Conservation (phyloP, 169 alveolate species). For the Cryptosporidium sp. region DNA sequence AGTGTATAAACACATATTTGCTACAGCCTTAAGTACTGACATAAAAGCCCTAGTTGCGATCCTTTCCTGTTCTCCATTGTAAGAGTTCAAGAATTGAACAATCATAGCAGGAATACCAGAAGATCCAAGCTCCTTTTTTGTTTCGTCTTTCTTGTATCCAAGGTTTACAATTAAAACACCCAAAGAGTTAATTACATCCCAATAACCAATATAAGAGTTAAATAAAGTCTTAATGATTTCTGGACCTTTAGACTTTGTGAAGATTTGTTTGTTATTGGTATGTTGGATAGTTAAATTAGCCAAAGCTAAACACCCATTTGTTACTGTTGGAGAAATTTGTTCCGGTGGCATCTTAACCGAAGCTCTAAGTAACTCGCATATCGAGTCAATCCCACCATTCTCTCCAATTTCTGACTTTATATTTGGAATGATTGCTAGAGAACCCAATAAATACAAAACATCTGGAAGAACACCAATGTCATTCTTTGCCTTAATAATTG, state of each 20-base stretch:
- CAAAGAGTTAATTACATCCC: slow-evolving; percentile 90
- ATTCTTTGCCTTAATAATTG: slow-evolving; percentile 76
- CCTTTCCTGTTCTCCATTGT: slow-evolving; percentile 83
- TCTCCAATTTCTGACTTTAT: slow-evolving; percentile 86
- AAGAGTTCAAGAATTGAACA: slow-evolving; percentile 83
- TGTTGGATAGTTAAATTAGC: slow-evolving; percentile 90
- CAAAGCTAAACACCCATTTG: slow-evolving; percentile 90
- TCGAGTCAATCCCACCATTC: slow-evolving; percentile 81
- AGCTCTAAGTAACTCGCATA: slow-evolving; percentile 79
- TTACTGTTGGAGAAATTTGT: slow-evolving; percentile 82
- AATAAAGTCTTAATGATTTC: slow-evolving; percentile 84
- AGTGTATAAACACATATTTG: slow-evolving; percentile 88
- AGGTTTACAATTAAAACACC: slow-evolving; percentile 88
- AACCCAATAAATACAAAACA: slow-evolving; percentile 86
- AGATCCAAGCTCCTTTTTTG: slow-evolving; percentile 87
- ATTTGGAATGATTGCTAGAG: slow-evolving; percentile 84
- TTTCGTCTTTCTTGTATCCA: slow-evolving; percentile 86
- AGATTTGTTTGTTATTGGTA: slow-evolving; percentile 83
- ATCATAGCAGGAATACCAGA: slow-evolving; percentile 90
- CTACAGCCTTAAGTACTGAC: slow-evolving; percentile 88
- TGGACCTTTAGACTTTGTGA: slow-evolving; percentile 88
- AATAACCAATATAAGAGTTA: slow-evolving; percentile 81
- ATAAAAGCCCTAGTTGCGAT: slow-evolving; percentile 87
- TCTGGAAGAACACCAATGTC: slow-evolving; percentile 86
- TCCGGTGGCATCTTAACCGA: slow-evolving; percentile 80